Conservation (phyloP, 2,329 filamentous ascomycete genomes). For the Fusarium decemcellulare region DNA sequence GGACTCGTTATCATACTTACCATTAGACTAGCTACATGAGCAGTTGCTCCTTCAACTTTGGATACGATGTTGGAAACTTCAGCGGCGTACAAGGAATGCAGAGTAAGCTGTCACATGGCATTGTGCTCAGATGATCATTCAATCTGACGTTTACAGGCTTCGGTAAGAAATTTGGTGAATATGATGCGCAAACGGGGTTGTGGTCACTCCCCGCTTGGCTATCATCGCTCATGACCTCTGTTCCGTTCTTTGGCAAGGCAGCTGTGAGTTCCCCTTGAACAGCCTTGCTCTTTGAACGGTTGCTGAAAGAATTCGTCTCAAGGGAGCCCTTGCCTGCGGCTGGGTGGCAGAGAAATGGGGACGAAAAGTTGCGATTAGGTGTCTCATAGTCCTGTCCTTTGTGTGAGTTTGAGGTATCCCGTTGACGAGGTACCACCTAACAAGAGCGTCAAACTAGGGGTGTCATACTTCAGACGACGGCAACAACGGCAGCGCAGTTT, state of each 20-base stretch:
- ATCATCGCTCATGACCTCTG: slow-evolving; percentile 44
- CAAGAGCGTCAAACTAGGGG: too few species aligned
- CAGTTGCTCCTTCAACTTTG: slow-evolving; percentile 45
- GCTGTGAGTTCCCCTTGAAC: slow-evolving; percentile 17
- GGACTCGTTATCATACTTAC: background rate
- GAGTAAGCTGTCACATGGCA: too few species aligned
- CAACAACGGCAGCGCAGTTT: slow-evolving; percentile 47
- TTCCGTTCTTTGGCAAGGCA: slow-evolving; percentile 44
- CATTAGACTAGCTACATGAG: slow-evolving; percentile 39
- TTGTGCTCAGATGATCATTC: too few species aligned
- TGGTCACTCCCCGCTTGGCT: slow-evolving; percentile 39
- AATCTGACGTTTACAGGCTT: slow-evolving; percentile 10
- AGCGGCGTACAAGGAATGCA: slow-evolving; percentile 46
- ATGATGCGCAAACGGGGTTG: slow-evolving; percentile 13
- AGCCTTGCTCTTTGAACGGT: too few species aligned
- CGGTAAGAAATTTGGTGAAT: slow-evolving; percentile 39
- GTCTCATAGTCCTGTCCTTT: slow-evolving; percentile 28
- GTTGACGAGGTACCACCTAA: too few species aligned
- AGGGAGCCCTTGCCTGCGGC: slow-evolving; percentile 21
- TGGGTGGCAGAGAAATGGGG: slow-evolving; percentile 45
- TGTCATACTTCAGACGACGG: slow-evolving; percentile 47
- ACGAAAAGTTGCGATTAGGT: slow-evolving; percentile 40
- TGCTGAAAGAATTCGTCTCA: too few species aligned
- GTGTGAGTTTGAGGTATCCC: background rate
- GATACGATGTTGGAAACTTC: slow-evolving; percentile 46